Base-by-base conservation (phyloP, 441 rosid genomes). In the Lepidium campestre region DNA sequence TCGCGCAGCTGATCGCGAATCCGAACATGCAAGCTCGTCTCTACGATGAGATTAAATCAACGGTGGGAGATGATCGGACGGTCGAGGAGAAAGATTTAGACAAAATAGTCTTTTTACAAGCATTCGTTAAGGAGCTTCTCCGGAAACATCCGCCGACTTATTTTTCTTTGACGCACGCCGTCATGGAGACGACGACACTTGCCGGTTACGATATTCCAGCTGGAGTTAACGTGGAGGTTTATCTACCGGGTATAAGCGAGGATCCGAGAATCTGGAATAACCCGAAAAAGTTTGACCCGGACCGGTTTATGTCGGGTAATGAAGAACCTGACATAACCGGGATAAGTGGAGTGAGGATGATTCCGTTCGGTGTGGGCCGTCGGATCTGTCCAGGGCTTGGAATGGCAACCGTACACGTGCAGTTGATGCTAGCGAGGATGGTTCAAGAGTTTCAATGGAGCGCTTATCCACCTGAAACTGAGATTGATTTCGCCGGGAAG, bases 371-470 rank as follows among this genome's bases (percentile, higher is more conserved):
- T 3, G 86, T 81, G 0, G 96, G 98, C 19, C 80, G 97, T 75
- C 65, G 99, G 79, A 87, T 87, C 36, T 93, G 99, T 61, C 97
- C 99, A 0, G 97, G 97, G 0, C 42, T 93, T 34, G 73, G 74
- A 2, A 79, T 89, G 88, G 96, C 84, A 3, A 89, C 91, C 9
- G 79, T 87, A 66, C 99, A 93, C 59, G 79, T 89, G 37, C 81
- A 85, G 47, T 67, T 93, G 57, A 87, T 89, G 90, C 63, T 93
- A 4, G 96, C 96, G 3, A 82, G 89, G 73, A 87, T 90, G 96
- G 93, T 93, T 52, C 99, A 90, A 18, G 93, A 89, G 48, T 93
- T 90, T 59, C 86, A 90, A 54, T 93, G 98, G 98, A 77, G 64
- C 19, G 84, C 81, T 0, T 78, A 75, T 71, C 93, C 88, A 19